Conservation (phyloP, 352 stramenopile species). For the Phytopythium sindhum region DNA sequence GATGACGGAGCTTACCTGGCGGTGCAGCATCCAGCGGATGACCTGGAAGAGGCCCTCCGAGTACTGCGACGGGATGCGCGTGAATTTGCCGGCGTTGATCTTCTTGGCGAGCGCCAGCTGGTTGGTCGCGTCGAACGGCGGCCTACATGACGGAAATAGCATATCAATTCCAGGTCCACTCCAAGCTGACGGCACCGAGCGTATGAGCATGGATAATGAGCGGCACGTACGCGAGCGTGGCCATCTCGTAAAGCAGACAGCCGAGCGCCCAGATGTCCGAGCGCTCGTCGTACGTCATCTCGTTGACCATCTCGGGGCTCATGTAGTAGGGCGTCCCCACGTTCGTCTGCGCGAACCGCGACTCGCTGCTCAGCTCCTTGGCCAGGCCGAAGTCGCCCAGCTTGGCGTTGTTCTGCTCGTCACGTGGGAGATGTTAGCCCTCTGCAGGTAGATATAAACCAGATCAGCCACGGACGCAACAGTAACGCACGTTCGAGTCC, state of each 20-base stretch:
- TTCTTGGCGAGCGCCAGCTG: constrained; percentile 91
- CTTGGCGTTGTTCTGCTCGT: constrained; percentile 85
- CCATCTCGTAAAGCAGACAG: constrained; percentile 91
- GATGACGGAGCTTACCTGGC: constrained; percentile 17
- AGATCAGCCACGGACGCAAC: no score
- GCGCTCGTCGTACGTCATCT: constrained; percentile 91
- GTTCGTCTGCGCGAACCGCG: constrained; percentile 88
- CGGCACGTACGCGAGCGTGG: constrained; percentile 62
- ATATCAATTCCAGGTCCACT: neutral
- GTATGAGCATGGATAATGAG: no score
- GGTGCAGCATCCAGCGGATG: constrained; percentile 89
- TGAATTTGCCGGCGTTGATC: constrained; percentile 92
- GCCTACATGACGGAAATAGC: constrained; percentile 19
- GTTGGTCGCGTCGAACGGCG: constrained; percentile 91
- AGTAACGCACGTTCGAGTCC: constrained; percentile 72
- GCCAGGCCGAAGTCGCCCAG: constrained; percentile 90
- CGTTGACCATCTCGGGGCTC: constrained; percentile 90
- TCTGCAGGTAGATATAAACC: neutral
- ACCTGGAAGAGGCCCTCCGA: constrained; percentile 89
- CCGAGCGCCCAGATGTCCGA: constrained; percentile 91
- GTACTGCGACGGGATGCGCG: constrained; percentile 88
- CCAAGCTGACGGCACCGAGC: no score
- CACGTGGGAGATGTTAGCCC: constrained; percentile 8
- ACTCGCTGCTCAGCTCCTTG: constrained; percentile 89
- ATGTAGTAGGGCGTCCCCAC: constrained; percentile 94